Evolutionary conservation across 768 basidiomycete species (phyloP).

Genomic region (Xerocomellus dryophilus): DNA sequence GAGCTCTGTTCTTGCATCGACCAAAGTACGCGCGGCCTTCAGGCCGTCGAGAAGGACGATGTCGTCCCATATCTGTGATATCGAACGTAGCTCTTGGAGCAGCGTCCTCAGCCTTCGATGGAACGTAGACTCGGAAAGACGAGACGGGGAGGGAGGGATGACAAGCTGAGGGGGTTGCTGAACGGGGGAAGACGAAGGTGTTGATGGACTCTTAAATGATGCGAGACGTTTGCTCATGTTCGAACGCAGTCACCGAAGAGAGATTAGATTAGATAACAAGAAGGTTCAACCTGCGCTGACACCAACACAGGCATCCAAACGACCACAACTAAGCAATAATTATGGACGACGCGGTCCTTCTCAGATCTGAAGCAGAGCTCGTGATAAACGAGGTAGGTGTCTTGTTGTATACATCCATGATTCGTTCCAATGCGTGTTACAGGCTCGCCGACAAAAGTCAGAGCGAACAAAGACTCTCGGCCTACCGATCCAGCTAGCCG

Average conservation of each 20-base stretch:
- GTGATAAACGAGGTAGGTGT: constrained; percentile 27
- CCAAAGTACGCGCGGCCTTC: constrained; percentile 64
- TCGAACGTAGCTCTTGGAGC: constrained; percentile 62
- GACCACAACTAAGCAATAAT: not conserved
- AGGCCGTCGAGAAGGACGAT: constrained; percentile 77
- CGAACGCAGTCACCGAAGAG: not conserved
- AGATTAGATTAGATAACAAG: constrained; percentile 24
- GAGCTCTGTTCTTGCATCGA: constrained; percentile 80
- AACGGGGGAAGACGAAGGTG: constrained; percentile 67
- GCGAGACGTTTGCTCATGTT: constrained; percentile 58
- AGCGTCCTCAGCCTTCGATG: constrained; percentile 73
- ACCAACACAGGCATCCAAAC: too few relatives aligned
- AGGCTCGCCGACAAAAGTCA: constrained; percentile 75
- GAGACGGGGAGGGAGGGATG: constrained; percentile 42
- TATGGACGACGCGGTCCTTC: constrained; percentile 30
- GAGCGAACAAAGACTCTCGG: constrained; percentile 70
- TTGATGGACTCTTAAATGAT: constrained; percentile 78
- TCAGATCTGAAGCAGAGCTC: constrained; percentile 33
- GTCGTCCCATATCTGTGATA: constrained; percentile 78
- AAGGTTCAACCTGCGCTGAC: too few relatives aligned
- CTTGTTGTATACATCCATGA: not conserved
- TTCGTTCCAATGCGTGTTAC: constrained; percentile 3
- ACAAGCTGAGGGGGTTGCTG: constrained; percentile 37
- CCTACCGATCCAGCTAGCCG: constrained; percentile 70
- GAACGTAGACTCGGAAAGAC: constrained; percentile 62